A percentile compares a stretch with the other conserved stretches of the same genome.
phyloP scores from a whole-genome alignment of 2,329 filamentous ascomycete species.

The Lasiodiplodia sp. region DNA sequence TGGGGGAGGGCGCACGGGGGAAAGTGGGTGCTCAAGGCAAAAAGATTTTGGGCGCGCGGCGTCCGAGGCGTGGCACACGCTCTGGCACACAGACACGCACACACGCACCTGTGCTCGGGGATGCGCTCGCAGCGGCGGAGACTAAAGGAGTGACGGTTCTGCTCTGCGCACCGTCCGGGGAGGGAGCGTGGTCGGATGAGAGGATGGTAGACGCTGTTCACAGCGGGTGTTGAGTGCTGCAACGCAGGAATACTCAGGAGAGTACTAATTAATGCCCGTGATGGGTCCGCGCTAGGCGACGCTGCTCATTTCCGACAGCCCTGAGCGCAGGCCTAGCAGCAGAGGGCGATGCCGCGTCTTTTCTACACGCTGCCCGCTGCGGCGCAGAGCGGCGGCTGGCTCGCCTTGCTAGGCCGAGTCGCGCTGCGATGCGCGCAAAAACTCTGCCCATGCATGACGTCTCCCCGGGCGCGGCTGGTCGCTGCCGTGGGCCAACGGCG shows the following conservation, averaged over 20 bases:
- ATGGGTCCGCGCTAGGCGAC: constrained; percentile 31
- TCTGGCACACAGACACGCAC: constrained; percentile 1
- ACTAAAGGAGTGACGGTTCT: constrained; percentile 30
- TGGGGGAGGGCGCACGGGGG: constrained; percentile 28
- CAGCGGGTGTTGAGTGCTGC: constrained; percentile 21
- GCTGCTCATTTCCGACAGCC: constrained; percentile 29
- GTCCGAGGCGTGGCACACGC: constrained; percentile 26
- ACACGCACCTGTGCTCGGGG: constrained; percentile 5
- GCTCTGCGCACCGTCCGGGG: constrained; percentile 26
- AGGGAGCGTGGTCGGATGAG: constrained; percentile 22
- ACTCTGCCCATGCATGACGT: constrained; percentile 30
- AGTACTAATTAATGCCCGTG: constrained; percentile 31
- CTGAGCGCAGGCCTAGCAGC: constrained; percentile 7
- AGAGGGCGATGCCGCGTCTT: constrained; percentile 9
- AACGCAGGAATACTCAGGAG: constrained; percentile 24
- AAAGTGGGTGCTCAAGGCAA: constrained; percentile 31
- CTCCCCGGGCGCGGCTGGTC: constrained; percentile 16
- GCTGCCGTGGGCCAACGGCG: constrained; percentile 14
- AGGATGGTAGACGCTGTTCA: constrained; percentile 8
- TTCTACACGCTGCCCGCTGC: not conserved
- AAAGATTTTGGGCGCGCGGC: constrained; percentile 30
- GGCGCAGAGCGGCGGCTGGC: constrained; percentile 4
- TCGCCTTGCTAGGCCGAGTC: constrained; percentile 9
- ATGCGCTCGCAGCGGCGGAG: constrained; percentile 14
- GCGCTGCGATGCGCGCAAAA: constrained; percentile 16